These are phyloP conservation scores for Pseudogymnoascus sp. DNA, from an alignment of 2,329 filamentous ascomycete genomes.

Conservation along the genomic window DNA sequence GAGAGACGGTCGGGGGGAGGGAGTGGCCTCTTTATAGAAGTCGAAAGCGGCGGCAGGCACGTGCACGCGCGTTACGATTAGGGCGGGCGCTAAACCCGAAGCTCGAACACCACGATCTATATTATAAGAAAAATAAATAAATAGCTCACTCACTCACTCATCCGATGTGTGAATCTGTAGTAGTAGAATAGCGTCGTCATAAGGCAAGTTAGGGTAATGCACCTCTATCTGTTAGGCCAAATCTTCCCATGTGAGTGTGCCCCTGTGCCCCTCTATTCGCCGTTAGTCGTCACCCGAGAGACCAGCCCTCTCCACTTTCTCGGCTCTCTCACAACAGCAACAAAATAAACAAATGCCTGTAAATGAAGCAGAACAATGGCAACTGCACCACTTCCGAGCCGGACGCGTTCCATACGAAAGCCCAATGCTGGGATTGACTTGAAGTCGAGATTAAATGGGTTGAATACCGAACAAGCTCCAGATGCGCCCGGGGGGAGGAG, in stretches of 20 bases:
- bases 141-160: background rate
- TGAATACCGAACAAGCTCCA: slow-evolving; percentile 6
- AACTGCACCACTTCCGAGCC: slow-evolving; percentile 17
- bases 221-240: background rate
- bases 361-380: slow-evolving; percentile 2
- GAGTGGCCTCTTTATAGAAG: too few species aligned
- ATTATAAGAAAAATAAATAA: background rate
- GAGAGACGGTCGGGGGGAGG: too few species aligned
- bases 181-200: background rate
- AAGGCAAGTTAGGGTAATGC: background rate
- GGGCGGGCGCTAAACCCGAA: too few species aligned
- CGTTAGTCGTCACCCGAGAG: background rate
- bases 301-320: background rate
- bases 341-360: background rate
- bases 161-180: background rate
- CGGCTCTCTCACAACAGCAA: slow-evolving; percentile 5
- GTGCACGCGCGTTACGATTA: too few species aligned
- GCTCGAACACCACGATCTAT: too few species aligned
- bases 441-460: background rate
- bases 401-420: slow-evolving; percentile 22
- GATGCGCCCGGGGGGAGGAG: background rate
- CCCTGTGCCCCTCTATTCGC: background rate
- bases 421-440: slow-evolving; percentile 10
- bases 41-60: too few species aligned
- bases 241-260: background rate